Evolutionary conservation across 2,329 filamentous ascomycete species (phyloP).

Genomic region (Ophidiomyces ophidiicola): DNA sequence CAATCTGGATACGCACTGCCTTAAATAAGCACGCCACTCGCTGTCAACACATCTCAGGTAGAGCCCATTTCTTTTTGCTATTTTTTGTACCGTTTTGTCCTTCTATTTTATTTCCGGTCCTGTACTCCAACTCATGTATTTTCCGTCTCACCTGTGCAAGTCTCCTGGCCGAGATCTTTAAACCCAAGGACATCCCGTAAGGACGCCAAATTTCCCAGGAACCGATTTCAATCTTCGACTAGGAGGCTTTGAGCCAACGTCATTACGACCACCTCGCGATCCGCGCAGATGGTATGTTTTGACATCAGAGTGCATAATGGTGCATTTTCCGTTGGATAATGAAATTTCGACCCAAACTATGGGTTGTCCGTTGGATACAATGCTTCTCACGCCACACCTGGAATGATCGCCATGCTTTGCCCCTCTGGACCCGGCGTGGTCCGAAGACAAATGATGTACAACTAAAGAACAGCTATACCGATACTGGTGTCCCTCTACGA

Average conservation of each 20-base stretch:
- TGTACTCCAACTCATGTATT: slow-evolving; percentile 13
- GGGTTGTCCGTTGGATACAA: slow-evolving; percentile 12
- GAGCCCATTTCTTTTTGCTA: slow-evolving; percentile 25
- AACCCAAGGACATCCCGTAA: slow-evolving; percentile 6
- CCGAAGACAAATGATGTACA: slow-evolving; percentile 5
- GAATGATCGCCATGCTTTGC: slow-evolving; percentile 4
- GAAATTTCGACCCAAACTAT: slow-evolving; percentile 10
- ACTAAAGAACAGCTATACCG: slow-evolving; percentile 4
- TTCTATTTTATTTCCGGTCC: slow-evolving; percentile 16
- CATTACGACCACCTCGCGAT: slow-evolving; percentile 20
- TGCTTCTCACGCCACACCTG: not conserved
- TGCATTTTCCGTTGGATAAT: slow-evolving; percentile 19
- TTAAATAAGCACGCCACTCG: no score
- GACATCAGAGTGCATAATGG: slow-evolving; percentile 32
- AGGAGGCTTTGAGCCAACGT: slow-evolving; percentile 17
- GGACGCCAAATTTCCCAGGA: slow-evolving; percentile 19
- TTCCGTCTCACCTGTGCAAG: no score
- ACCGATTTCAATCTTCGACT: not conserved
- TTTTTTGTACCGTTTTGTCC: slow-evolving; percentile 22
- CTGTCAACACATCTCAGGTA: slow-evolving; percentile 29
- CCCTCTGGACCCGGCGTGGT: slow-evolving; percentile 1
- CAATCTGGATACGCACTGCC: slow-evolving; percentile 19
- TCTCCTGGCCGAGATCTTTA: not conserved
- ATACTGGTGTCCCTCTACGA: no score
- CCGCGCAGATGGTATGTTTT: slow-evolving; percentile 21